Conservation (phyloP, 2,329 filamentous ascomycete genomes). For the Diplocarpon mali region DNA sequence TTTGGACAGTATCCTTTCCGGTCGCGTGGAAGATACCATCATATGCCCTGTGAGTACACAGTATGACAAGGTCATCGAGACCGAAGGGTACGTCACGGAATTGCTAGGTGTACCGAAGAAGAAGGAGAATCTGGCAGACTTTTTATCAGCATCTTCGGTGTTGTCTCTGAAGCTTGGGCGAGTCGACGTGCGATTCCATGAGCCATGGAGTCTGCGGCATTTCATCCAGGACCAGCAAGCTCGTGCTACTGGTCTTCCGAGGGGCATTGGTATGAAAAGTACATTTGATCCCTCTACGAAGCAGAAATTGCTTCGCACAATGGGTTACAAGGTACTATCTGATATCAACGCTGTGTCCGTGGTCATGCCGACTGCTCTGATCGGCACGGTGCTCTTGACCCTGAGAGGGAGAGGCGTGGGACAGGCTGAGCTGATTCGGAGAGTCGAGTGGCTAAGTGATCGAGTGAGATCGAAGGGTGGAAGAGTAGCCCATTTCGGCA, state of each 20-base stretch:
- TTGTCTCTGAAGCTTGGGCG: constrained; percentile 79
- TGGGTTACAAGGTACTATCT: constrained; percentile 85
- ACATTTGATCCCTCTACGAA: constrained; percentile 27
- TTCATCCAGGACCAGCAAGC: constrained; percentile 72
- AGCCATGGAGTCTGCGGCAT: constrained; percentile 80
- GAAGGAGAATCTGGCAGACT: constrained; percentile 85
- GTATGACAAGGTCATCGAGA: constrained; percentile 98
- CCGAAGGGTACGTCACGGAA: constrained; percentile 91
- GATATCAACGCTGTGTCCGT: constrained; percentile 96
- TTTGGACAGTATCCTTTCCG: constrained; percentile 79
- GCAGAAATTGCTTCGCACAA: constrained; percentile 66
- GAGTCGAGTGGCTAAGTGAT: constrained; percentile 81
- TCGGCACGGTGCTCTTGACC: constrained; percentile 86
- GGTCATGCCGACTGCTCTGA: constrained; percentile 94
- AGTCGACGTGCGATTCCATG: constrained; percentile 91
- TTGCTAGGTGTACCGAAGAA: constrained; percentile 88
- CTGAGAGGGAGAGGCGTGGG: constrained; percentile 86
- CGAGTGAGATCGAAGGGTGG: constrained; percentile 79
- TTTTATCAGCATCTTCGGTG: constrained; percentile 77
- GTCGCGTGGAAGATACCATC: constrained; percentile 78
- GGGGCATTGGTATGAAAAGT: constrained; percentile 35
- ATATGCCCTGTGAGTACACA: constrained; percentile 95
- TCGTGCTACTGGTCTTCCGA: constrained; percentile 41
- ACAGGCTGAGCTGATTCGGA: constrained; percentile 69
- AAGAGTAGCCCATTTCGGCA: constrained; percentile 85